These are phyloP conservation scores for Aspergillus heteromorphus DNA, from an alignment of 495 filamentous ascomycete genomes.

Conservation along the genomic window DNA sequence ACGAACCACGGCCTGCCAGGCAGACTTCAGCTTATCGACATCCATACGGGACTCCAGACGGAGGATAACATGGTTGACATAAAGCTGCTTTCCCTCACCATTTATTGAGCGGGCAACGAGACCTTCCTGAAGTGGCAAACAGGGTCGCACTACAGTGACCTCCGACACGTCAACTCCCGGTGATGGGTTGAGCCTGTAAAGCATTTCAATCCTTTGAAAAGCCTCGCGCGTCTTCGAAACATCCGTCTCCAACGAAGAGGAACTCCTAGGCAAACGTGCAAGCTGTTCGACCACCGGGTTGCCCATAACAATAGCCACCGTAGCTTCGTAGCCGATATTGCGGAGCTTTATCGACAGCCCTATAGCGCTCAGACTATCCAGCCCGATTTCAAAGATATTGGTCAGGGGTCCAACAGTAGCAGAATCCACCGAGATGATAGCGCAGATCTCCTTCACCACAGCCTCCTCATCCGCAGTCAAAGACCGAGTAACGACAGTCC, in stretches of 20 bases:
- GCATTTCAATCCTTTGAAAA: slow-evolving; percentile 37
- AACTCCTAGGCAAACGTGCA: slow-evolving; percentile 19
- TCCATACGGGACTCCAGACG: slow-evolving; percentile 48
- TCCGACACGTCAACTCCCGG: slow-evolving; percentile 4
- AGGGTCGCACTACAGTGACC: slow-evolving; percentile 23
- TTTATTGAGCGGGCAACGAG: slow-evolving; percentile 70
- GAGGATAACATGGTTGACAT: slow-evolving; percentile 74
- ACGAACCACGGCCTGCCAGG: slow-evolving; percentile 50
- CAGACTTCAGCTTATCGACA: slow-evolving; percentile 42
- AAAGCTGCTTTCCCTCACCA: slow-evolving; percentile 54
- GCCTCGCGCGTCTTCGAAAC: slow-evolving; percentile 8
- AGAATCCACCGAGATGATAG: slow-evolving; percentile 22
- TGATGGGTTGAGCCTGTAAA: slow-evolving; percentile 48
- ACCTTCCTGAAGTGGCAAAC: slow-evolving; percentile 68
- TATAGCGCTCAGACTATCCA: slow-evolving; percentile 36
- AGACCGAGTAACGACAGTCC: not conserved
- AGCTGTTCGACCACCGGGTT: slow-evolving; percentile 57
- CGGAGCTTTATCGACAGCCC: slow-evolving; percentile 63
- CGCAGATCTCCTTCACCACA: slow-evolving; percentile 19
- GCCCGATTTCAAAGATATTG: slow-evolving; percentile 36
- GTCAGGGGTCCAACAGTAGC: slow-evolving; percentile 46
- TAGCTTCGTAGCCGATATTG: slow-evolving; percentile 48
- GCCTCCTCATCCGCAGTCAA: slow-evolving; percentile 18
- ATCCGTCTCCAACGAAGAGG: not conserved
- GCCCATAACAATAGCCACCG: slow-evolving; percentile 62